These are phyloP conservation scores for Eremomyces bilateralis DNA, from an alignment of 495 filamentous ascomycete species.

Conservation along the genomic window DNA sequence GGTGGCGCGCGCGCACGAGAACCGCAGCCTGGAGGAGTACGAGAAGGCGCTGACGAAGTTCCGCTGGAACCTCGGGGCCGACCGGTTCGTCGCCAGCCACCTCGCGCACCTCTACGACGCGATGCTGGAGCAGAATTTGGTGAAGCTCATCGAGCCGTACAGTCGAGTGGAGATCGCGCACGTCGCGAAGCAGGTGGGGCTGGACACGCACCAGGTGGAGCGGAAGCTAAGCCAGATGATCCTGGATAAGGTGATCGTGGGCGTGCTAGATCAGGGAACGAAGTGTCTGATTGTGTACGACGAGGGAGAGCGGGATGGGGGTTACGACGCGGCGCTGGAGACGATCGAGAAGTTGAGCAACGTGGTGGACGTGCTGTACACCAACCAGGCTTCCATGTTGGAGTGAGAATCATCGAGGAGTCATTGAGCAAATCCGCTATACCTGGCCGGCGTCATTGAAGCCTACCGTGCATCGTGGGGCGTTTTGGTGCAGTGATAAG, in stretches of 20 bases:
- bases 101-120: conserved; percentile 86
- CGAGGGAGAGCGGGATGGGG: conserved; percentile 77
- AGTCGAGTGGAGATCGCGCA: conserved; percentile 90
- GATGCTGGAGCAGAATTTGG: conserved; percentile 95
- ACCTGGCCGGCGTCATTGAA: too few relatives aligned
- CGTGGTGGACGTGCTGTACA: conserved; percentile 92
- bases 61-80: conserved; percentile 74
- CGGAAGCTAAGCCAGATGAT: conserved; percentile 98
- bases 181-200: conserved; percentile 86
- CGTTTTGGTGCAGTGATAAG: too few relatives aligned
- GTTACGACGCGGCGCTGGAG: conserved; percentile 80
- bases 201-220: conserved; percentile 93
- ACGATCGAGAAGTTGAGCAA: conserved; percentile 95
- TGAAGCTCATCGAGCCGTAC: conserved; percentile 98
- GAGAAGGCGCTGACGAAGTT: conserved; percentile 77
- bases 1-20: conserved; percentile 81
- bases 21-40: conserved; percentile 89
- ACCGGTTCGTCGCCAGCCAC: conserved; percentile 89
- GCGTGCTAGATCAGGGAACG: conserved; percentile 91
- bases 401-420: conserved; percentile 33
- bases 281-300: conserved; percentile 94
- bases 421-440: conserved; percentile 1
- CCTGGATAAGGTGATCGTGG: conserved; percentile 92
- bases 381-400: conserved; percentile 86
- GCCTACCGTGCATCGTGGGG: too few relatives aligned